phyloP scores from a whole-genome alignment of 176 grass and related monocot species.

The Ampelocalamus luodianensis region DNA sequence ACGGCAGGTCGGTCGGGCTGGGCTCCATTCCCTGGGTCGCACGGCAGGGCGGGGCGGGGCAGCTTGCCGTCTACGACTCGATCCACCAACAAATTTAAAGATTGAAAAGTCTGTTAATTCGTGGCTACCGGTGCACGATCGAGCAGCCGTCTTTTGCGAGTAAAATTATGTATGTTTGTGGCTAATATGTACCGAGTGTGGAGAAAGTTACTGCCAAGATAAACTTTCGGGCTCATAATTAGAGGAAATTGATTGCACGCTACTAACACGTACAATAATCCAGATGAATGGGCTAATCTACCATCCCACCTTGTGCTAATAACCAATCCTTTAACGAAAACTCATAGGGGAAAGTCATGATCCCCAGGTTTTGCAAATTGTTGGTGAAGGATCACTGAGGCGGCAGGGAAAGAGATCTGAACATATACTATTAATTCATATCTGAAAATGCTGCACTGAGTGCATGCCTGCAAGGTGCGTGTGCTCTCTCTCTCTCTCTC shows the following conservation, averaged over 20 bases:
- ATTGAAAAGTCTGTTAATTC: background rate
- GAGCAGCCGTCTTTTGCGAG: background rate
- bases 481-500: too few relatives aligned
- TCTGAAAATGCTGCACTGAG: background rate
- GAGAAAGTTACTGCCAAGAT: background rate
- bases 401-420: background rate
- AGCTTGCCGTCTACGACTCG: slow-evolving; percentile 37
- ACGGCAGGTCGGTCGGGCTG: background rate
- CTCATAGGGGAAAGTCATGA: background rate
- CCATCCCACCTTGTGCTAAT: background rate
- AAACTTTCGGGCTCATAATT: background rate
- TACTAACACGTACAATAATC: background rate
- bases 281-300: background rate
- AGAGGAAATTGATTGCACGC: slow-evolving; percentile 10
- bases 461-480: background rate
- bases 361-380: slow-evolving; percentile 4
- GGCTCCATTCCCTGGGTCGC: slow-evolving; percentile 35
- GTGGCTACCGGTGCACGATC: background rate
- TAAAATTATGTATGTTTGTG: background rate
- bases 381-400: slow-evolving; percentile 1
- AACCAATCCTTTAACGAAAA: background rate
- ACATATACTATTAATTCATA: background rate
- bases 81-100: background rate
- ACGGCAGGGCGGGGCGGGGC: slow-evolving; percentile 32
- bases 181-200: background rate